These are phyloP conservation scores for Phytophthora sp. DNA, from an alignment of 352 stramenopile genomes.

Conservation along the genomic window DNA sequence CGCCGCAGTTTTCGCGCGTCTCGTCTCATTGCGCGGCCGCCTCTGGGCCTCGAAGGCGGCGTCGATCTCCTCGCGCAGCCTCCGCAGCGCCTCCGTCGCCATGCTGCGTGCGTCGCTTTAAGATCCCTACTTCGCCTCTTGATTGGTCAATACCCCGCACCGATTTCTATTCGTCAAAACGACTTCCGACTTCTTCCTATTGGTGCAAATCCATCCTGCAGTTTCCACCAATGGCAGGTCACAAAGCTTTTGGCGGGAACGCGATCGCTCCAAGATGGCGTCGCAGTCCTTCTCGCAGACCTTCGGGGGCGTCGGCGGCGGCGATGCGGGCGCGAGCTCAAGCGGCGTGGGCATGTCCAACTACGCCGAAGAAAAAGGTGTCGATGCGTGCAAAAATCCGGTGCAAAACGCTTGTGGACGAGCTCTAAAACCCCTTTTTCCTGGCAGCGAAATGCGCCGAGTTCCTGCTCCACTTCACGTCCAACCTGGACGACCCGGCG, in stretches of 20 bases:
- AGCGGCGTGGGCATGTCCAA: conserved; percentile 41
- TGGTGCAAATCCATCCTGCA: neutral
- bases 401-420: neutral
- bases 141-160: neutral
- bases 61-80: conserved; percentile 29
- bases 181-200: too few relatives aligned
- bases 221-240: too few relatives aligned
- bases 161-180: too few relatives aligned
- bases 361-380: conserved; percentile 41
- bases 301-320: conserved; percentile 6
- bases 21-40: neutral
- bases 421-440: neutral
- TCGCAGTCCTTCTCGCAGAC: conserved; percentile 32
- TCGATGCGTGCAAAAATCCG: neutral
- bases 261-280: neutral
- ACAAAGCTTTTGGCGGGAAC: conserved; percentile 8
- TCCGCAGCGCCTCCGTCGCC: conserved; percentile 21
- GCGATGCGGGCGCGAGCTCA: conserved; percentile 10
- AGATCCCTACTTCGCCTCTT: neutral
- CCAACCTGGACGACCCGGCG: conserved; percentile 70
- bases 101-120: conserved; percentile 15
- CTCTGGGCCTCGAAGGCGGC: conserved; percentile 28
- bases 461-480: conserved; percentile 78
- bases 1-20: neutral
- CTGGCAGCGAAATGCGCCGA: conserved; percentile 70